Evolutionary conservation across 2,329 filamentous ascomycete species (phyloP).

Genomic region (Penicillium palitans): DNA sequence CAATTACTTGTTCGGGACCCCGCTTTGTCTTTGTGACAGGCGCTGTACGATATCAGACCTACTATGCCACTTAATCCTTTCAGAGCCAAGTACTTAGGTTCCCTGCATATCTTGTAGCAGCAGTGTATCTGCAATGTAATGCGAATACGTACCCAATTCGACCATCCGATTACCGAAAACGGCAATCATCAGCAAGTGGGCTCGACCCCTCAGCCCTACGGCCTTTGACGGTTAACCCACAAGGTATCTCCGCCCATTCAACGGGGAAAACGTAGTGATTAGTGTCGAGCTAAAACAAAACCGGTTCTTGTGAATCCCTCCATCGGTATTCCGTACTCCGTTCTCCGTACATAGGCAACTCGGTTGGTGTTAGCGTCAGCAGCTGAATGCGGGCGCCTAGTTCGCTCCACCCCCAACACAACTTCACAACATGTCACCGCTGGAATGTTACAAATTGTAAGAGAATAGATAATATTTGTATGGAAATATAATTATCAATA

Average conservation of each 20-base stretch:
- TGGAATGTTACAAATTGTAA: not conserved
- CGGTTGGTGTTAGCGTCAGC: conserved; percentile 18
- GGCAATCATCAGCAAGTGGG: not conserved
- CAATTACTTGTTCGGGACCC: not conserved
- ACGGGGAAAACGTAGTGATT: not conserved
- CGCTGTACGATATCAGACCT: conserved; percentile 3
- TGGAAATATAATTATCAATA: not conserved
- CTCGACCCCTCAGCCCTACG: conserved; percentile 13
- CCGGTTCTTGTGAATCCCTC: not conserved
- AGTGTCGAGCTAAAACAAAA: not conserved
- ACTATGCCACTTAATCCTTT: not conserved
- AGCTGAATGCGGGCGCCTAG: conserved; percentile 28
- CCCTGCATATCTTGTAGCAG: not conserved
- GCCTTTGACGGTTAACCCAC: not conserved
- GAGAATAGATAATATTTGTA: not conserved
- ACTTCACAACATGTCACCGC: not conserved
- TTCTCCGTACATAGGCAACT: not conserved
- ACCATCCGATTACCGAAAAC: not conserved
- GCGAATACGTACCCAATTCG: not conserved
- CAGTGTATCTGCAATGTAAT: not conserved
- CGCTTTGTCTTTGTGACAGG: not conserved
- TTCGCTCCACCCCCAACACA: not conserved
- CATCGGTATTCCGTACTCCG: not conserved
- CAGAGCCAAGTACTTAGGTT: not conserved
- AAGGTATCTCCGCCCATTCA: not conserved